Percentiles rank a stretch among this genome's conserved stretches.
Evolutionary conservation across 495 filamentous ascomycete genomes (phyloP).

Genomic region (Penicillium coprophilum): DNA sequence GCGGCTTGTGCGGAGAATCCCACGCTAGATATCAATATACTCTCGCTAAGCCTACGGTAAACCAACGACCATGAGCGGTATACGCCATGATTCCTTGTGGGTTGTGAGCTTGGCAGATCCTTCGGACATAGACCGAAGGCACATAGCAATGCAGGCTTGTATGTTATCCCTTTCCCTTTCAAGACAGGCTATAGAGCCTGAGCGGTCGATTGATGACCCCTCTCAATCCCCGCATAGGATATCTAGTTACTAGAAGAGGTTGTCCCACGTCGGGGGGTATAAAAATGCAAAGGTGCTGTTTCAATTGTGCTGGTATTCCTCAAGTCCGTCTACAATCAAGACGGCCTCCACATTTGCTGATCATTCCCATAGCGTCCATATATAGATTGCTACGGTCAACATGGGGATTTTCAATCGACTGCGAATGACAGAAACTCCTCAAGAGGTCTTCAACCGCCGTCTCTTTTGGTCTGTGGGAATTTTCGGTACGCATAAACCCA

Average conservation of each 20-base stretch:
- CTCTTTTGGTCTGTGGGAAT: conserved; percentile 55
- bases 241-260: not conserved
- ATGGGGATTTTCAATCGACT: conserved; percentile 6
- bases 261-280: not conserved
- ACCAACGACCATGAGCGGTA: not conserved
- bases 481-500: conserved; percentile 33
- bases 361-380: not conserved
- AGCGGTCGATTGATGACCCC: no score
- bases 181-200: not conserved
- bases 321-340: no score
- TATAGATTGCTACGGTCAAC: not conserved
- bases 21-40: not conserved
- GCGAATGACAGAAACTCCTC: conserved; percentile 26
- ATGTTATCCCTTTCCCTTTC: not conserved
- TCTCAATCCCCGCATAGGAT: not conserved
- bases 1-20: not conserved
- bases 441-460: conserved; percentile 50
- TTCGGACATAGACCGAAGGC: not conserved
- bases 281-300: not conserved
- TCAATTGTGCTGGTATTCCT: not conserved
- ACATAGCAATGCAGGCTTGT: not conserved
- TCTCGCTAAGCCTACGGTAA: not conserved
- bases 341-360: no score
- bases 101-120: not conserved
- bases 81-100: not conserved